phyloP scores from a whole-genome alignment of 1,284 basidiomycete species.

The Cryptococcus deneoformans region DNA sequence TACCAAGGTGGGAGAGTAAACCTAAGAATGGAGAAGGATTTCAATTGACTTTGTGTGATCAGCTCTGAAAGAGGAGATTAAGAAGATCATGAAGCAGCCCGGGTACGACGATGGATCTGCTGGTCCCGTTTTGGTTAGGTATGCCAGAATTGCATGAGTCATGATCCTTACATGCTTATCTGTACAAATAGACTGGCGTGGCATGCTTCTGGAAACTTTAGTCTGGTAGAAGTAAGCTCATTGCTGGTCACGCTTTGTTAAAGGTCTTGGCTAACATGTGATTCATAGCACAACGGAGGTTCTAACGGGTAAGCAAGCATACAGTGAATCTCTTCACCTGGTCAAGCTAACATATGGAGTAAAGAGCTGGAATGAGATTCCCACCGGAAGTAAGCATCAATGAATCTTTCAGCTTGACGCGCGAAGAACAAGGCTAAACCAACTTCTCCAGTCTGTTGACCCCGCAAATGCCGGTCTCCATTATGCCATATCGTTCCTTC shows the following conservation, averaged over 20 bases:
- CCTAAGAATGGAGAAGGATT: background rate
- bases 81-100: slow-evolving; percentile 46
- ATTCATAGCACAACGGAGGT: slow-evolving; percentile 52
- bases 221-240: slow-evolving; percentile 34
- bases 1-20: slow-evolving; percentile 29
- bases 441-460: slow-evolving; percentile 30
- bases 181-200: slow-evolving; percentile 52
- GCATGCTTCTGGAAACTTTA: slow-evolving; percentile 54
- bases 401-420: background rate
- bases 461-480: slow-evolving; percentile 52
- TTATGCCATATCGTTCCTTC: slow-evolving; percentile 54
- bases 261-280: slow-evolving; percentile 7
- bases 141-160: background rate
- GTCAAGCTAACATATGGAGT: background rate
- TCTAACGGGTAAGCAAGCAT: slow-evolving; percentile 49
- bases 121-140: slow-evolving; percentile 48
- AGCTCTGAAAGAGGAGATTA: slow-evolving; percentile 45
- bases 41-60: background rate
- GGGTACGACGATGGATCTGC: slow-evolving; percentile 50
- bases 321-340: background rate
- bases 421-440: too few species aligned
- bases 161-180: slow-evolving; percentile 1
- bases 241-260: background rate
- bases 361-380: slow-evolving; percentile 50
- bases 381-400: slow-evolving; percentile 44